phyloP scores from a whole-genome alignment of 2,329 filamentous ascomycete species.

The Penicillium sp. region DNA sequence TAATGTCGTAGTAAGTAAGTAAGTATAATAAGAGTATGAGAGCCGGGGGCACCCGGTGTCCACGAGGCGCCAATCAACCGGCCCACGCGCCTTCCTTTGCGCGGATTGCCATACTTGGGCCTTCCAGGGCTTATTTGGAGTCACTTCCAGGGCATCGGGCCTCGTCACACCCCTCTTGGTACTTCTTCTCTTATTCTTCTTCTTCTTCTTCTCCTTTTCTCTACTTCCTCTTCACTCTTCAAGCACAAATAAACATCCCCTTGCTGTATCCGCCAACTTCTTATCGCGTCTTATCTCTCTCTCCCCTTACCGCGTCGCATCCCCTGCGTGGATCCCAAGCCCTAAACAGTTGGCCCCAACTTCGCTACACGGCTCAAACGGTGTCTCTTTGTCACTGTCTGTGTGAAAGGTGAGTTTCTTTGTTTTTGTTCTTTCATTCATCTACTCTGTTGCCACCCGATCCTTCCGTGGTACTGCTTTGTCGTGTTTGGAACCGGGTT shows the following conservation, averaged over 20 bases:
- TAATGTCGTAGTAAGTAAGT: neutral
- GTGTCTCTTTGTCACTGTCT: conserved; percentile 18
- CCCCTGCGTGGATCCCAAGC: conserved; percentile 16
- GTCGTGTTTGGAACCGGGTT: conserved; percentile 16
- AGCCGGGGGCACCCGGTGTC: conserved; percentile 23
- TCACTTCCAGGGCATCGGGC: conserved; percentile 4
- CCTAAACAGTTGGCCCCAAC: conserved; percentile 15
- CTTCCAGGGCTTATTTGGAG: conserved; percentile 15
- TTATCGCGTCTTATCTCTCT: conserved; percentile 13
- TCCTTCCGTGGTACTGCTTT: conserved; percentile 17
- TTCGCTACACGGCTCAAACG: conserved; percentile 8
- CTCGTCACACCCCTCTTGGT: conserved; percentile 8
- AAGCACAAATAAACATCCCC: neutral
- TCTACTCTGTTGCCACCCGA: conserved; percentile 15
- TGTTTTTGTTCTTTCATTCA: neutral
- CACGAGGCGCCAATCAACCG: conserved; percentile 26
- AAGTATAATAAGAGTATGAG: neutral
- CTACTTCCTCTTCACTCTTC: neutral
- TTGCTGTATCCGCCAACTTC: neutral
- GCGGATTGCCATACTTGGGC: conserved; percentile 21
- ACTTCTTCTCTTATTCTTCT: neutral
- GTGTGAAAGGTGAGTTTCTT: conserved; percentile 22
- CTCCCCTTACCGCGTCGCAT: conserved; percentile 26
- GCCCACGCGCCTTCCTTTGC: conserved; percentile 22
- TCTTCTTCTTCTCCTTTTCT: neutral